These are phyloP conservation scores for Suillus brevipes DNA, from an alignment of 768 basidiomycete species.

Conservation along the genomic window DNA sequence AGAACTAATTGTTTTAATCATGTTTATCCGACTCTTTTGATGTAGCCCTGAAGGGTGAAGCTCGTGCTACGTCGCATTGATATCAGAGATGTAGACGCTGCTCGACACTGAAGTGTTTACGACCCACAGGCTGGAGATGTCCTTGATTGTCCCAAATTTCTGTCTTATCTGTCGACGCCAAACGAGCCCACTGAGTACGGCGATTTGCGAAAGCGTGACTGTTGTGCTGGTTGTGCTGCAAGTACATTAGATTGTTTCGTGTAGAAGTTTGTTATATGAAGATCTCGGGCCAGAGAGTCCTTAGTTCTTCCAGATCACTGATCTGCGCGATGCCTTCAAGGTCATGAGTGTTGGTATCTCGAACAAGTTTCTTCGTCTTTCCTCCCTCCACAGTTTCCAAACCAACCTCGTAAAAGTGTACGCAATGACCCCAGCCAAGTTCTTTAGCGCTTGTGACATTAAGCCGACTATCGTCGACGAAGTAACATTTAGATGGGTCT, in stretches of 20 bases:
- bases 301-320: conserved; percentile 60
- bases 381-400: conserved; percentile 66
- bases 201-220: not conserved
- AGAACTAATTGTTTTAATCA: not conserved
- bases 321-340: conserved; percentile 54
- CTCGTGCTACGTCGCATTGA: not conserved
- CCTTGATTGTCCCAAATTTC: not conserved
- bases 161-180: not conserved
- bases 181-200: not conserved
- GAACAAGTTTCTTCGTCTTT: conserved; percentile 45
- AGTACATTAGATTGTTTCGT: not conserved
- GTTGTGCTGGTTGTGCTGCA: not conserved
- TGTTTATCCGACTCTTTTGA: not conserved
- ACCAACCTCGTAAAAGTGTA: conserved; percentile 74
- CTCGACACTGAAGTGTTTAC: not conserved
- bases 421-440: conserved; percentile 72
- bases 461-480: conserved; percentile 73
- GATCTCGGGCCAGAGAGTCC: conserved; percentile 73
- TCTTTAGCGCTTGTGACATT: conserved; percentile 69
- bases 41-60: not conserved
- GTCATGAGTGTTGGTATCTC: conserved; percentile 36
- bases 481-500: conserved; percentile 72
- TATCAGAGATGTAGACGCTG: not conserved
- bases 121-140: not conserved
- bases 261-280: conserved; percentile 44